A percentile compares a stretch with the other conserved stretches of the same genome.
phyloP scores from a whole-genome alignment of 805 yeast genomes.

The Candida ovalis region DNA sequence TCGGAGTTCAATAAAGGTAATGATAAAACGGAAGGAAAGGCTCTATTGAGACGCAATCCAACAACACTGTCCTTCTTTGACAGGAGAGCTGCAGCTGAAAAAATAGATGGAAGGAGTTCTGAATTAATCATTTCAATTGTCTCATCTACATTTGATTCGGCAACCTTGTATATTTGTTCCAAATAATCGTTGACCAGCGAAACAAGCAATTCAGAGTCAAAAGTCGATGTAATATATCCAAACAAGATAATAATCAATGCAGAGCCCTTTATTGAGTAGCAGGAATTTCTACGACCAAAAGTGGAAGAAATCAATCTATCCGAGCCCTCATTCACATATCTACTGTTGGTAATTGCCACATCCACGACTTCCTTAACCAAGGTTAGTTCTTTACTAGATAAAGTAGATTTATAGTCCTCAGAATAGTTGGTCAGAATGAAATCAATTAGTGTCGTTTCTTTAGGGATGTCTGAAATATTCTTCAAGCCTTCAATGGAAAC shows the following conservation, averaged over 20 bases:
- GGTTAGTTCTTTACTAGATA: conserved; percentile 8
- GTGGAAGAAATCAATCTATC: conserved; percentile 25
- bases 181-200: conserved; percentile 48
- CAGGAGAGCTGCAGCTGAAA: conserved; percentile 30
- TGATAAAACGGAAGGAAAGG: conserved; percentile 50
- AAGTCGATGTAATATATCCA: conserved; percentile 45
- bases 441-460: conserved; percentile 10
- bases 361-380: conserved; percentile 17
- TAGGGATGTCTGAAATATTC: conserved; percentile 11
- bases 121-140: conserved; percentile 47
- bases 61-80: conserved; percentile 37
- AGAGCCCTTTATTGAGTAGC: conserved; percentile 20
- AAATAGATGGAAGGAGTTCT: conserved; percentile 40
- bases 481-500: conserved; percentile 24
- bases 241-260: conserved; percentile 60
- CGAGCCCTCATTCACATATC: conserved; percentile 21
- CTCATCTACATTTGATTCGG: conserved; percentile 42
- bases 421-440: conserved; percentile 13
- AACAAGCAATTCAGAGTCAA: conserved; percentile 41
- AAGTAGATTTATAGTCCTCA: conserved; percentile 4
- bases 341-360: conserved; percentile 16
- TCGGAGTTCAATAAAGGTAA: conserved; percentile 45
- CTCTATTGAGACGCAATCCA: conserved; percentile 33
- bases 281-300: conserved; percentile 24
- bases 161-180: conserved; percentile 22